Evolutionary conservation across 23 red algal species (phyloP), one percentile per base, ranked within the genome.

Genomic region (Gracilariopsis chorda): DNA sequence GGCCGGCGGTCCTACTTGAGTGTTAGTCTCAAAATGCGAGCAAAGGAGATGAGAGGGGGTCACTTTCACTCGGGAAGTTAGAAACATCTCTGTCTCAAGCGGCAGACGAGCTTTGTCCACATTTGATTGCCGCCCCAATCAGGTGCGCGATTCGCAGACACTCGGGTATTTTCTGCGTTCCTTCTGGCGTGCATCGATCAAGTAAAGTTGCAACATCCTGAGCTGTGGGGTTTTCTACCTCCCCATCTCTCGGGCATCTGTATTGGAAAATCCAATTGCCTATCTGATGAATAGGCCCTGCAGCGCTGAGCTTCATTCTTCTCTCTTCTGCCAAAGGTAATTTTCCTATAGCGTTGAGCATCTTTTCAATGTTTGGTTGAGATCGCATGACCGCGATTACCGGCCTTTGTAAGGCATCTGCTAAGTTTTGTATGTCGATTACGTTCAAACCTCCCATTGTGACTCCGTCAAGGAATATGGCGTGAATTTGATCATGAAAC

Each of bases 401-500:
- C 28, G 85, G 85, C 20, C 85, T 58, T 4, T 60, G 27, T 53
- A 89, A 28, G 45, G 39, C 57, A 34, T 45, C 37, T 4, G 85
- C 85, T 12, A 89, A 34, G 35, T 76, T 35, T 76, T 39, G 48
- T 30, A 89, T 89, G 39, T 89, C 85, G 7, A 89, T 89, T 45
- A 89, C 70, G 46, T 89, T 89, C 28, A 78, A 69, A 17, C 85
- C 70, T 34, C 70, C 85, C 85, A 89, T 89, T 32, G 69, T 77
- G 35, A 89, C 49, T 20, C 68, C 85, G 44, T 89, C 85, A 21
- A 89, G 53, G 23, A 88, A 77, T 3, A 88, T 65, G 10, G 83
- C 83, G 53, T 88, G 83, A 45, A 88, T 77, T 88, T 88, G 83
- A 9, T 88, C 62, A 48, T 88, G 83, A 88, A 88, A 88, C 34